Base-by-base conservation (phyloP, 129 eudicot species). In the Saussurea involucrata region DNA sequence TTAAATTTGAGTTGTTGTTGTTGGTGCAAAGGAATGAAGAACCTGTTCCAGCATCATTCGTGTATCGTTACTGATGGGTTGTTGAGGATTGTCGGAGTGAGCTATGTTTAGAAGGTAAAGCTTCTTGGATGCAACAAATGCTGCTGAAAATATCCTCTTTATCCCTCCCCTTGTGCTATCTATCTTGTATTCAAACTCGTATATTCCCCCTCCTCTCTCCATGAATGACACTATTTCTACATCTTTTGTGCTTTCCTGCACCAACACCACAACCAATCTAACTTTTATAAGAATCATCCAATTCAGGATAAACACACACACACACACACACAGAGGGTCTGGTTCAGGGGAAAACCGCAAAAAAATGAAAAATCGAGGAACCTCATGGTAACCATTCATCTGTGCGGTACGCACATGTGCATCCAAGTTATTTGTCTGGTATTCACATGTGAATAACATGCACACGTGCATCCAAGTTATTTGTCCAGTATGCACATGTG, bases 151-250 rank as follows among this genome's bases (percentile, higher is more conserved):
- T 4, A 94, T 85, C 61, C 93, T 87, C 86, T 94, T 94, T 80
- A 87, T 49, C 53, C 98, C 97, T 75, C 97, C 98, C 77, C 97
- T 87, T 28, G 93, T 86, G 86, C 98, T 94, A 71, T 94, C 97
- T 33, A 94, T 29, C 74, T 79, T 84, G 85, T 94, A 94, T 67
- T 94, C 98, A 71, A 94, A 82, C 86, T 94, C 96, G 37, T 87
- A 91, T 12, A 94, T 57, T n/a, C 40, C 37, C 28, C 92, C 89
- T 34, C 71, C 67, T 83, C 97, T 94, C 88, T 94, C 96, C 11
- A 46, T 68, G 11, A 76, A 84, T 31, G 90, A 84, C 25, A 94
- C 83, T 24, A 94, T 85, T 71, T 91, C 87, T 72, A 90, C 96
- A 22, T 83, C 96, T 87, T 91, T 89, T 57, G 98, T 94, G 83